Evolutionary conservation across 2,329 filamentous ascomycete genomes (phyloP).

Genomic region (Beauveria sp.): DNA sequence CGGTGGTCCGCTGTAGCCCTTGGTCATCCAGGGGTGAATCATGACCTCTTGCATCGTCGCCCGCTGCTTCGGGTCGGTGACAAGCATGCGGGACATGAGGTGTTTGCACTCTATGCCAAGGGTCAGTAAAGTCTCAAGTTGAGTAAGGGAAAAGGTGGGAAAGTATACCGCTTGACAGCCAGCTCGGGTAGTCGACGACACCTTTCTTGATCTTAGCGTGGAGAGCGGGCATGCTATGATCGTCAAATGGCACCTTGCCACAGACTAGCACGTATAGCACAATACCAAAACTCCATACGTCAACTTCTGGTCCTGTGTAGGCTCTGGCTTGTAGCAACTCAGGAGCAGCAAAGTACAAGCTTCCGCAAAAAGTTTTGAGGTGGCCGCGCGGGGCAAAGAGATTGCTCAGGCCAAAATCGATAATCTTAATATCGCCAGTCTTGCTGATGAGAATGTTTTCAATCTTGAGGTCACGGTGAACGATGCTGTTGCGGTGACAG

Average conservation of each 20-base stretch:
- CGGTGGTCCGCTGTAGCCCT: constrained; percentile 77
- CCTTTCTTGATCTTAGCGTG: constrained; percentile 99
- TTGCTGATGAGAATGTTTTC: constrained; percentile 99
- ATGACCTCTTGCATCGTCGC: constrained; percentile 87
- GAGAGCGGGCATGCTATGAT: constrained; percentile 96
- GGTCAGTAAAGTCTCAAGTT: neutral
- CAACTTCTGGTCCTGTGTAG: constrained; percentile 93
- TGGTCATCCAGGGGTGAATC: constrained; percentile 91
- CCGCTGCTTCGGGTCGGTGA: constrained; percentile 83
- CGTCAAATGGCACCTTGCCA: constrained; percentile 96
- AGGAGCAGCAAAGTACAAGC: constrained; percentile 93
- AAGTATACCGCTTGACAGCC: constrained; percentile 74
- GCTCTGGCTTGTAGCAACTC: constrained; percentile 89
- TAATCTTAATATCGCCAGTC: constrained; percentile 98
- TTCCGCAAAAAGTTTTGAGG: constrained; percentile 95
- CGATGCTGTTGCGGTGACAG: constrained; percentile 95
- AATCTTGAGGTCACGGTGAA: constrained; percentile 95
- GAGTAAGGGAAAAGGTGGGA: neutral
- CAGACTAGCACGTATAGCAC: constrained; percentile 95
- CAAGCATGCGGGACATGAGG: constrained; percentile 89
- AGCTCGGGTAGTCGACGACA: constrained; percentile 88
- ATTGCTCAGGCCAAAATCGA: constrained; percentile 96
- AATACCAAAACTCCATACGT: constrained; percentile 98
- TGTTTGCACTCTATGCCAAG: constrained; percentile 71
- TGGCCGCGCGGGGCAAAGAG: constrained; percentile 79